Evolutionary conservation across 495 filamentous ascomycete genomes (phyloP).

Genomic region (Bryoglossum gracile): DNA sequence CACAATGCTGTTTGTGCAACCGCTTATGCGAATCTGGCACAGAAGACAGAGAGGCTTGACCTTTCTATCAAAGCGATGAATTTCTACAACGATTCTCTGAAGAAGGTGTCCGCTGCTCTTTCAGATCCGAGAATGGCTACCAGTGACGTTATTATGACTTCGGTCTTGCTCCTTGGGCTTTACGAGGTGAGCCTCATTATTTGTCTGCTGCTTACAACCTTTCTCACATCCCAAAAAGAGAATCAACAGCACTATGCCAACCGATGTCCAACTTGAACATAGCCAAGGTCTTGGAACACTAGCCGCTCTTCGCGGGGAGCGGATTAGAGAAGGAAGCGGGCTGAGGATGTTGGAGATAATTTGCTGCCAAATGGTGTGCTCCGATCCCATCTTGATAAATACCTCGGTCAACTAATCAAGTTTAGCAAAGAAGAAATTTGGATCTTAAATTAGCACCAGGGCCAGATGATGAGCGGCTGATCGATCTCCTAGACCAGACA

Average conservation of each 20-base stretch:
- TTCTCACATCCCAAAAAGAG: too few species aligned
- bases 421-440: conserved; percentile 1
- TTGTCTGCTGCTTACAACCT: too few species aligned
- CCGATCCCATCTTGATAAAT: background rate
- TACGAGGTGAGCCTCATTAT: conserved; percentile 6
- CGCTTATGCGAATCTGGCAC: conserved; percentile 7
- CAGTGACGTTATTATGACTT: conserved; percentile 1
- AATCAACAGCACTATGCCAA: background rate
- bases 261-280: background rate
- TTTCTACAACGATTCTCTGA: background rate
- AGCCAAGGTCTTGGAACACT: background rate
- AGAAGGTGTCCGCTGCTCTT: background rate
- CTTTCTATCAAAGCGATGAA: background rate
- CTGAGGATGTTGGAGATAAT: background rate
- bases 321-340: background rate
- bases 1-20: background rate
- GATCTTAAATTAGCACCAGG: background rate
- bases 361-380: conserved; percentile 9
- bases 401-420: background rate
- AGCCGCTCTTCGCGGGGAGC: background rate
- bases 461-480: background rate
- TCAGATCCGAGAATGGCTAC: background rate
- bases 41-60: conserved; percentile 1
- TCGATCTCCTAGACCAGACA: conserved; percentile 1
- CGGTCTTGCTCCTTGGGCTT: conserved; percentile 3